A percentile compares a stretch with the other conserved stretches of the same genome.
phyloP scores from a whole-genome alignment of 768 basidiomycete species.

The Mycena haematopus region DNA sequence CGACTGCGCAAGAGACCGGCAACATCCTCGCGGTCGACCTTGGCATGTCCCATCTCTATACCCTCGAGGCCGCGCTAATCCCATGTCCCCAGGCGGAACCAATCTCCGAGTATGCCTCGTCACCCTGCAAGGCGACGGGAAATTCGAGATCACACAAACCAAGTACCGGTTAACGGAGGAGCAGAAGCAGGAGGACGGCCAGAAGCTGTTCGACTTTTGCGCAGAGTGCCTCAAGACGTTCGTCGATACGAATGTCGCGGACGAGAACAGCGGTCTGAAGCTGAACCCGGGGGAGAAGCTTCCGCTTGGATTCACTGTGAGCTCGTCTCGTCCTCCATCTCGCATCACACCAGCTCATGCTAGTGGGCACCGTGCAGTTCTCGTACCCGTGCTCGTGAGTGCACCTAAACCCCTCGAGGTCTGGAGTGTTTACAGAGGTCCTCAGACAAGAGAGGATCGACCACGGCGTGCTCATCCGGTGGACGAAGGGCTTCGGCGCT shows the following conservation, averaged over 20 bases:
- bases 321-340: constrained; percentile 35
- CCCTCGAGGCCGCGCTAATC: neutral
- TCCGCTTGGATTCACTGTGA: constrained; percentile 85
- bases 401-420: too few species aligned
- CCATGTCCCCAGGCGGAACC: too few species aligned
- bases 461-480: constrained; percentile 94
- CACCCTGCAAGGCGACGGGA: constrained; percentile 87
- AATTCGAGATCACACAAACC: too few species aligned
- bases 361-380: too few species aligned
- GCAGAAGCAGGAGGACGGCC: constrained; percentile 96
- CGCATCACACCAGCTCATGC: too few species aligned
- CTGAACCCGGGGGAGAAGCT: constrained; percentile 64
- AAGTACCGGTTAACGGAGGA: too few species aligned
- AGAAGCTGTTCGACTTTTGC: constrained; percentile 96
- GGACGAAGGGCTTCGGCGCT: constrained; percentile 99
- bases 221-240: constrained; percentile 93
- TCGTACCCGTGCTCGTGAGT: too few species aligned
- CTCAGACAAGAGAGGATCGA: constrained; percentile 91
- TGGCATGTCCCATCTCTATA: constrained; percentile 38
- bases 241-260: constrained; percentile 71
- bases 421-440: neutral
- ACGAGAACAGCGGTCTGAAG: constrained; percentile 55
- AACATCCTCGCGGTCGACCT: constrained; percentile 92
- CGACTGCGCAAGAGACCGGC: constrained; percentile 86
- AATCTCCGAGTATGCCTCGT: constrained; percentile 99